Evolutionary conservation across 805 yeast genomes (phyloP), one percentile per base, ranked within the genome.

Genomic region (Zygosaccharomyces rouxii): DNA sequence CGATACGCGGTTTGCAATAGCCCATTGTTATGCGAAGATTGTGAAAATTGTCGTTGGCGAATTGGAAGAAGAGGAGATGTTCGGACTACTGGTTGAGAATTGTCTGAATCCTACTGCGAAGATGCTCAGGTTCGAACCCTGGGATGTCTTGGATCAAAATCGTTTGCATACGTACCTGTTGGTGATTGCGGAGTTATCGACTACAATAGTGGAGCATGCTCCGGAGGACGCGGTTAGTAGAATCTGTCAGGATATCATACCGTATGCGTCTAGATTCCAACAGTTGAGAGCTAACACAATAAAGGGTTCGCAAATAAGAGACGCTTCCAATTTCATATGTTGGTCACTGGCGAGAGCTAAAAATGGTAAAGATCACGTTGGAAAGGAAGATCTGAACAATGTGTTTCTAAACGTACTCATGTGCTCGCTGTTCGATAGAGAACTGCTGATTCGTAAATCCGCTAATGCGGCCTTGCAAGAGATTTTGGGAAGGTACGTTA

Each of bases 381-480:
- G 38, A 1, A 11, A 16, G 5, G 25, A 25, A 18, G 49, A 58
- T 5, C 67, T 63, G 33, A 57, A 50, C 28, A 50, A 16, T 72
- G 74, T 54, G 10, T 57, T 64, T 29, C 47, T 56, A 16, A 50
- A 54, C 18, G 62, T 87, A 22, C 57, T 86, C 2, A 62, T 73
- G 9, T 73, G 80, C 1, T 68, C 83, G 7, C 72, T 87, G 42
- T 83, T 84, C 59, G 98, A 90, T 61, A 69, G 73, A 19, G 96
- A 89, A 47, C 69, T 88, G 16, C 74, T 82, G 50, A 78, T 89
- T 5, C 72, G 97, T 48, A 72, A 95, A 49, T 90, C 97, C 14
- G 83, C 90, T 1, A 73, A 88, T 4, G 96, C 97, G 0, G 92
- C 94, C 0, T 58, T 90, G 5, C 97, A 90, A 60, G 98, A 90